phyloP scores from a whole-genome alignment of 2,329 filamentous ascomycete species.

The Pyrenophora graminea region DNA sequence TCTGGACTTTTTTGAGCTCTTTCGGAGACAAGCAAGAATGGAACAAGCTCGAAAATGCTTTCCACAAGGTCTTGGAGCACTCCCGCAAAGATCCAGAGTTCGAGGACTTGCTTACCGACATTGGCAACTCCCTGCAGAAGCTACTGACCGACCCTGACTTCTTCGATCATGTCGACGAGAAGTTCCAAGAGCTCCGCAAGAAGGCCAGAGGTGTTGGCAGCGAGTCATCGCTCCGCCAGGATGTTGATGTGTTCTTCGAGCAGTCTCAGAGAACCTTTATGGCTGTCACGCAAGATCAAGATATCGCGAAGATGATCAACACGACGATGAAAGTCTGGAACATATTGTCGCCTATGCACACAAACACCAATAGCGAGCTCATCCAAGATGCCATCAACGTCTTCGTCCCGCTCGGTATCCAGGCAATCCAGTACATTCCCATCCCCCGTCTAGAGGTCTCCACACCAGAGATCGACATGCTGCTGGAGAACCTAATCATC shows the following conservation, averaged over 20 bases:
- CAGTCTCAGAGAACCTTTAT: constrained; percentile 70
- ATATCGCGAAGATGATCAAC: constrained; percentile 70
- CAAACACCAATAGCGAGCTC: constrained; percentile 70
- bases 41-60: constrained; percentile 71
- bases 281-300: constrained; percentile 71
- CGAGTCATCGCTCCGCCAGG: constrained; percentile 70
- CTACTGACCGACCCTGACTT: constrained; percentile 86
- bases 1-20: constrained; percentile 78
- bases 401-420: constrained; percentile 77
- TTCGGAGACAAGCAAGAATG: constrained; percentile 77
- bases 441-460: constrained; percentile 90
- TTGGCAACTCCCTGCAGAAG: constrained; percentile 75
- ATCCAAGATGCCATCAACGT: constrained; percentile 76
- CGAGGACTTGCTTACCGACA: constrained; percentile 73
- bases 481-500: constrained; percentile 88
- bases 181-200: constrained; percentile 62
- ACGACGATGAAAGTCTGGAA: constrained; percentile 70
- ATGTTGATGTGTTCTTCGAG: constrained; percentile 72
- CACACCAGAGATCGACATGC: constrained; percentile 78
- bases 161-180: constrained; percentile 73
- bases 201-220: constrained; percentile 63
- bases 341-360: constrained; percentile 69
- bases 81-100: constrained; percentile 80
- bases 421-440: constrained; percentile 81
- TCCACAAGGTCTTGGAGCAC: constrained; percentile 73